Evolutionary conservation across 495 filamentous ascomycete species (phyloP).

Genomic region (Cercophora sp.): DNA sequence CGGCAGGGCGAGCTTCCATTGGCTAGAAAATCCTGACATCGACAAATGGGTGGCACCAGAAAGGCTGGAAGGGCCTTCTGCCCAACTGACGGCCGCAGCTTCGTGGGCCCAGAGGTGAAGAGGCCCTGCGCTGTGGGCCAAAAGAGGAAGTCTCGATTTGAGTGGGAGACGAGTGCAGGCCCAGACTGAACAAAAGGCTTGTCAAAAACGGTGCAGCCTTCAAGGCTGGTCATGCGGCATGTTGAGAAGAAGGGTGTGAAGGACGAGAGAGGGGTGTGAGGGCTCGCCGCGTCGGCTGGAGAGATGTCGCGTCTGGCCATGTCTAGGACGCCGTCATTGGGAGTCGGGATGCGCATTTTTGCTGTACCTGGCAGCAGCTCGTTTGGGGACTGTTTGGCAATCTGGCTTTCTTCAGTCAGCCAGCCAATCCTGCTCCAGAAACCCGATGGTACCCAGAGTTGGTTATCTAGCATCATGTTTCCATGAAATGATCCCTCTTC

Average conservation of each 20-base stretch:
- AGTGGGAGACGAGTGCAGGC: not conserved
- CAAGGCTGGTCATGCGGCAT: conserved; percentile 1
- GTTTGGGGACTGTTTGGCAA: conserved; percentile 13
- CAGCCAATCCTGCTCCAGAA: conserved; percentile 19
- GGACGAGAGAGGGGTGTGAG: not conserved
- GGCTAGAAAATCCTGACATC: conserved; percentile 17
- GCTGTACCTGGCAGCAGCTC: conserved; percentile 13
- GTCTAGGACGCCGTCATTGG: conserved; percentile 3
- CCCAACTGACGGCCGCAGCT: conserved; percentile 10
- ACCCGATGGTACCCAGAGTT: conserved; percentile 10
- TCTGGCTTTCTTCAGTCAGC: conserved; percentile 11
- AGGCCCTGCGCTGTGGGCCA: conserved; percentile 3
- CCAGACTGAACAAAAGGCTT: conserved; percentile 5
- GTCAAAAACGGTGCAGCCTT: not conserved
- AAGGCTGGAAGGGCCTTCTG: conserved; percentile 11
- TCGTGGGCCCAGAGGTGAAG: conserved; percentile 10
- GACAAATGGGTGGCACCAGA: conserved; percentile 21
- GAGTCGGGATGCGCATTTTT: conserved; percentile 8
- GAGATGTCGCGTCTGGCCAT: conserved; percentile 4
- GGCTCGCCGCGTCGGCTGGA: not conserved
- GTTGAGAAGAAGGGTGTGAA: not conserved
- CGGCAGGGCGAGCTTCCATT: conserved; percentile 22
- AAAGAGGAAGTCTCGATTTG: conserved; percentile 9
- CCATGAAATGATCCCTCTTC: conserved; percentile 8
- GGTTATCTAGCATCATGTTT: conserved; percentile 9